Conservation (phyloP, 352 stramenopile genomes). For the Blastocystis sp. region DNA sequence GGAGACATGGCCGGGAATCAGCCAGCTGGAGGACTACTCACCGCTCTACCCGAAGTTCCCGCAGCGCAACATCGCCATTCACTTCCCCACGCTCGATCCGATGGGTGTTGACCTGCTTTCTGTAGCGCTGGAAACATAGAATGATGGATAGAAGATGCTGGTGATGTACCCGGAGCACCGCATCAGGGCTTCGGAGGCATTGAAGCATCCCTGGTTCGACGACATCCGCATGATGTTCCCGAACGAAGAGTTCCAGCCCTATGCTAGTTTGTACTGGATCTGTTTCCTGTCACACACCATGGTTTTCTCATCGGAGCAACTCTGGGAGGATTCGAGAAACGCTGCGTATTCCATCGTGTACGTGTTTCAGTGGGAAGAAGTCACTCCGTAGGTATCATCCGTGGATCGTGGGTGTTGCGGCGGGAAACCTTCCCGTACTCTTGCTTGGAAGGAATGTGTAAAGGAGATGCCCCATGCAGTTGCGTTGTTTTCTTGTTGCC, state of each 20-base stretch:
- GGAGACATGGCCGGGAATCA: conserved; percentile 88
- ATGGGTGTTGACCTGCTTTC: conserved; percentile 80
- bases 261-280: conserved; percentile 11
- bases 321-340: conserved; percentile 11
- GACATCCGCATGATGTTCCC: conserved; percentile 24
- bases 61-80: neutral
- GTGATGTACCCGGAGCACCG: conserved; percentile 20
- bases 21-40: conserved; percentile 92
- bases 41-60: conserved; percentile 86
- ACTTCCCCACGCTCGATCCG: conserved; percentile 74
- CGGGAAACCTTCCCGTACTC: neutral
- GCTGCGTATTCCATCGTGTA: conserved; percentile 3
- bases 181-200: conserved; percentile 46
- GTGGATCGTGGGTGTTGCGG: conserved; percentile 27
- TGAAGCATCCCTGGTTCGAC: conserved; percentile 55
- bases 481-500: neutral
- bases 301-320: neutral
- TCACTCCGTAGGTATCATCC: conserved; percentile 19
- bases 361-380: neutral
- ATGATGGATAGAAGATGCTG: conserved; percentile 63
- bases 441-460: conserved; percentile 24
- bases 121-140: conserved; percentile 73
- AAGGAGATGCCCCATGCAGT: conserved; percentile 1
- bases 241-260: neutral
- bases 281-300: neutral